These are phyloP conservation scores for Epichloe sibirici DNA, from an alignment of 2,329 filamentous ascomycete species.

Conservation along the genomic window DNA sequence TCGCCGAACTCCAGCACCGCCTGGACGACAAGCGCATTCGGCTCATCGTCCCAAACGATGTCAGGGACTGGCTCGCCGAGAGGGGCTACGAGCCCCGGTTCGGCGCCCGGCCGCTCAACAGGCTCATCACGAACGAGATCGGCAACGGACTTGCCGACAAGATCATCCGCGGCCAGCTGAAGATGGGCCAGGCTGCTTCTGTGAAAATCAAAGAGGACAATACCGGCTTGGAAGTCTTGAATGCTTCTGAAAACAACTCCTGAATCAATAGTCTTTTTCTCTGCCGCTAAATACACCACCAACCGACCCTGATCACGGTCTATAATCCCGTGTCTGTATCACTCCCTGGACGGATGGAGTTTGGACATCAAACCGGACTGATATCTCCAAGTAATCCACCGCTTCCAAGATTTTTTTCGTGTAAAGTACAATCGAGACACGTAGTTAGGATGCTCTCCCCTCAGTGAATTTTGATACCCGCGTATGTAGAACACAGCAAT, in stretches of 20 bases:
- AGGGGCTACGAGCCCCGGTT: slow-evolving; percentile 85
- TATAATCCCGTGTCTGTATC: too few relatives aligned
- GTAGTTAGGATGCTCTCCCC: neutral
- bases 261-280: neutral
- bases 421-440: neutral
- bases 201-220: slow-evolving; percentile 56
- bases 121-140: slow-evolving; percentile 82
- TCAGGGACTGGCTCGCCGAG: slow-evolving; percentile 78
- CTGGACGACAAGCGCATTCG: slow-evolving; percentile 77
- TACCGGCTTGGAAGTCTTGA: slow-evolving; percentile 40
- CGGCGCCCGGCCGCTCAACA: slow-evolving; percentile 80
- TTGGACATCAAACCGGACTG: neutral
- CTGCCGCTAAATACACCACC: too few relatives aligned
- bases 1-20: slow-evolving; percentile 70
- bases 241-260: slow-evolving; percentile 8
- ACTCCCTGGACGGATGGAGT: neutral
- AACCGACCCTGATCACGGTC: too few relatives aligned
- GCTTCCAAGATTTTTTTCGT: neutral
- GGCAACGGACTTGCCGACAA: slow-evolving; percentile 79
- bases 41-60: slow-evolving; percentile 56
- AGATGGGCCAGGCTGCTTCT: slow-evolving; percentile 58
- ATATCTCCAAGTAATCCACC: too few relatives aligned
- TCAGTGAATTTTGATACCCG: neutral
- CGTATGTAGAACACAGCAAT: neutral
- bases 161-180: slow-evolving; percentile 78